These are phyloP conservation scores for Suhomyces pyralidae DNA, from an alignment of 805 yeast species.

Conservation along the genomic window DNA sequence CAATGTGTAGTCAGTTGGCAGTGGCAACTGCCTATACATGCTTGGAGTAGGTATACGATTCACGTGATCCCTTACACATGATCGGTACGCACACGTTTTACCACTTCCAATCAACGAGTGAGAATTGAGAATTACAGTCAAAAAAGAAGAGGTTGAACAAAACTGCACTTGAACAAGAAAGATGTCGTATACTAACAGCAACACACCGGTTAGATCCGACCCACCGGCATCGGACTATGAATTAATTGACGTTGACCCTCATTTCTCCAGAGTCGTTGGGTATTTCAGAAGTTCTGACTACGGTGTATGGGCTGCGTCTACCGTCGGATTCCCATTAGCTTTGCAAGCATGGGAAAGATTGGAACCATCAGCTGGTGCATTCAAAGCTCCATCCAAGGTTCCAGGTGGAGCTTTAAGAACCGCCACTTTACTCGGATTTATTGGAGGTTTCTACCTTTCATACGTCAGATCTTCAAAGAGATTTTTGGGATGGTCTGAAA, in stretches of 20 bases:
- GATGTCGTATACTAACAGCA: conserved; percentile 40
- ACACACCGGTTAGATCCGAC: conserved; percentile 41
- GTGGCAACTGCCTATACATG: neutral
- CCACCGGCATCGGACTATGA: conserved; percentile 39
- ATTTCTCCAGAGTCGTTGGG: conserved; percentile 64
- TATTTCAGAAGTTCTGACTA: conserved; percentile 72
- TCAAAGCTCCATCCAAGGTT: conserved; percentile 47
- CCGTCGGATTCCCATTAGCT: conserved; percentile 43
- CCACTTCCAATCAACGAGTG: conserved; percentile 36
- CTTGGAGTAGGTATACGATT: neutral
- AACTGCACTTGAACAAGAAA: conserved; percentile 3
- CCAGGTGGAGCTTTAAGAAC: conserved; percentile 57
- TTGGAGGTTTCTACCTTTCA: conserved; percentile 73
- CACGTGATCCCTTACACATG: neutral
- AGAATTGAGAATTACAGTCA: conserved; percentile 19
- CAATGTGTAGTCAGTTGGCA: neutral
- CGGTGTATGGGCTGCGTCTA: conserved; percentile 42
- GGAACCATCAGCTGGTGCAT: conserved; percentile 41
- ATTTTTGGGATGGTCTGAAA: conserved; percentile 77
- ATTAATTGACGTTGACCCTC: conserved; percentile 75
- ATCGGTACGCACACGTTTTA: neutral
- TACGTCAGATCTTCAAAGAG: conserved; percentile 66
- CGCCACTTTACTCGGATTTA: conserved; percentile 58
- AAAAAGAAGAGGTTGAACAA: conserved; percentile 5
- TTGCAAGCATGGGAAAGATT: conserved; percentile 42